Base-by-base conservation (phyloP, 1,284 basidiomycete species). In the Cryptococcus wingfieldii region DNA sequence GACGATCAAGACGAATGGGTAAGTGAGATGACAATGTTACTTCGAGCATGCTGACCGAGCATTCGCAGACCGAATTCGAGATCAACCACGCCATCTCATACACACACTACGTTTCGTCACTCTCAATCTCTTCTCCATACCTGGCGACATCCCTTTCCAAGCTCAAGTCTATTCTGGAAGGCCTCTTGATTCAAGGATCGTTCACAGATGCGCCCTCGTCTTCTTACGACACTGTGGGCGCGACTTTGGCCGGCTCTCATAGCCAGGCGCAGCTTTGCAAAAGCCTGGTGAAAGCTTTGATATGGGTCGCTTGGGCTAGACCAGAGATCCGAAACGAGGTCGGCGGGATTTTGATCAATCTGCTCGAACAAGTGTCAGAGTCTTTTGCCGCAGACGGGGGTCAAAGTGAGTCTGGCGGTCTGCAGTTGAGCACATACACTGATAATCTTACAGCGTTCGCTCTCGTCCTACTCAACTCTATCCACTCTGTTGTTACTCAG, bases 1-100 rank as follows among this genome's bases (percentile, higher is more conserved):
- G 41, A 42, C 41, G 58, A 63, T 18, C 70, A 71, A n/a, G 65
- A 61, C 13, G 63, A 55, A 56, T 71, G 69, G 69, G 67, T 69
- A 34, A 44, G 67, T 50, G 31, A 34, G 31, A 10, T 34, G 31
- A 34, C 12, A 9, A 34, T 42, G 13, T 46, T 19, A 12, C 16
- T 19, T 13, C 16, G 44, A 5, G 25, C 37, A n/a, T 13, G 16
- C 46, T 16, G 43, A 28, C 50, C 9, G 10, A 52, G 34, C 34
- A 0, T 1, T 28, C 41, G 31, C 47, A 73, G 73, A 64, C 55
- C 51, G 69, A 73, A 45, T 70, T 68, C 45, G 69, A 74, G 51
- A 58, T 71, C 58, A 75, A 77, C 60, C 70, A 73, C 53, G 71
- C 69, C 25, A 70, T 75, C 61, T 74, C 74, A 6, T 77, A 69